phyloP scores from a whole-genome alignment of 371 early-diverging fungal species.

The Umbelopsis sp. region DNA sequence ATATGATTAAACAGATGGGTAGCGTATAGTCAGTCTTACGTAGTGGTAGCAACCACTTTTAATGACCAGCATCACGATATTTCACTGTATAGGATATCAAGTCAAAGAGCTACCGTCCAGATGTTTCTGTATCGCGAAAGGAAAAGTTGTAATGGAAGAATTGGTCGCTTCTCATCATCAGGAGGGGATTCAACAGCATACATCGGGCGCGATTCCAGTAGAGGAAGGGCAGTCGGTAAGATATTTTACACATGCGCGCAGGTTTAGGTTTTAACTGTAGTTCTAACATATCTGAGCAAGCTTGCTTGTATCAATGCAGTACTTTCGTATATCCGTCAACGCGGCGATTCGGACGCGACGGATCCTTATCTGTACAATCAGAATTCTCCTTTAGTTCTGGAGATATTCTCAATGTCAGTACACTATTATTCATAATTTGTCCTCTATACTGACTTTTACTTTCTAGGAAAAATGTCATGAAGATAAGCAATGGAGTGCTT shows the following conservation, averaged over 20 bases:
- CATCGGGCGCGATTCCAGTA: neutral
- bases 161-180: neutral
- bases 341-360: neutral
- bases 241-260: neutral
- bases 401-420: neutral
- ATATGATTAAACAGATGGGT: neutral
- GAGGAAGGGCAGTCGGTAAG: neutral
- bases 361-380: neutral
- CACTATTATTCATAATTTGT: neutral
- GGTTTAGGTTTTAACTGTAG: neutral
- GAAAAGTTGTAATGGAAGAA: neutral
- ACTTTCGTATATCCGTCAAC: neutral
- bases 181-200: neutral
- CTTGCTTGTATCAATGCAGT: conserved; percentile 5
- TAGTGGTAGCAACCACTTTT: neutral
- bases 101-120: neutral
- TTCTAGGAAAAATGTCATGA: conserved; percentile 10
- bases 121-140: neutral
- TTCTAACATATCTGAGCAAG: neutral
- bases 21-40: neutral
- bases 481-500: neutral
- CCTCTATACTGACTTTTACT: neutral
- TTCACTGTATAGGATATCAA: neutral
- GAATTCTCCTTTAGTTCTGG: neutral
- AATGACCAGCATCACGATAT: neutral